Conservation (phyloP, 202 grass and related monocot species). For the Cymbopogon flexuosus region DNA sequence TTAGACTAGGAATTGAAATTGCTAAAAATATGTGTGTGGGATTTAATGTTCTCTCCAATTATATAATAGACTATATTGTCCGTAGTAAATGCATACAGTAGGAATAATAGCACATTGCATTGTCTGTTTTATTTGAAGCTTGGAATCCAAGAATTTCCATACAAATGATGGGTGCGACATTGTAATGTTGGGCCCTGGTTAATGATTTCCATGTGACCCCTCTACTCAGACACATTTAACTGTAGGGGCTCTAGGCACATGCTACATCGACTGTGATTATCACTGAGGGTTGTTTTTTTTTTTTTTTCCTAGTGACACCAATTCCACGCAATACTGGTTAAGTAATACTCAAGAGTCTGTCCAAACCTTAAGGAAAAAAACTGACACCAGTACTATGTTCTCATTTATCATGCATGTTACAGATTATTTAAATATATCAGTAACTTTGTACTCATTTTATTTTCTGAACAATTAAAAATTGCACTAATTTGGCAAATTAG, state of each 20-base stretch:
- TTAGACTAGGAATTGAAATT: too few relatives aligned
- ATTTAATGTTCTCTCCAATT: not conserved
- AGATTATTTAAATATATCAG: not conserved
- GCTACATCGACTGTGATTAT: not conserved
- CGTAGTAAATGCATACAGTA: not conserved
- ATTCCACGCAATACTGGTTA: not conserved
- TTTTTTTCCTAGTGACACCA: not conserved
- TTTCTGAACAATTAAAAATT: not conserved
- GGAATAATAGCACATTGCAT: not conserved
- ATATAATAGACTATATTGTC: not conserved
- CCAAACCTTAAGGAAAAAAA: not conserved
- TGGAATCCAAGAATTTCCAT: not conserved
- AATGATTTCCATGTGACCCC: conserved; percentile 19
- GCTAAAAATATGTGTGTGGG: not conserved
- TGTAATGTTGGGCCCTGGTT: not conserved
- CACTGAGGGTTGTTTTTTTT: not conserved
- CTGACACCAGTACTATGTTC: not conserved
- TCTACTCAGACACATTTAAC: not conserved
- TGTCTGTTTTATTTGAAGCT: not conserved
- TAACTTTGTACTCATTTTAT: not conserved
- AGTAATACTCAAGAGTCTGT: too few relatives aligned
- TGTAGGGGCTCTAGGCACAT: not conserved
- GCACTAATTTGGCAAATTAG: not conserved
- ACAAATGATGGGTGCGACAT: not conserved
- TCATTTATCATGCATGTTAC: not conserved